Base-by-base conservation (phyloP, 768 basidiomycete genomes). In the Lactifluus echinatus region DNA sequence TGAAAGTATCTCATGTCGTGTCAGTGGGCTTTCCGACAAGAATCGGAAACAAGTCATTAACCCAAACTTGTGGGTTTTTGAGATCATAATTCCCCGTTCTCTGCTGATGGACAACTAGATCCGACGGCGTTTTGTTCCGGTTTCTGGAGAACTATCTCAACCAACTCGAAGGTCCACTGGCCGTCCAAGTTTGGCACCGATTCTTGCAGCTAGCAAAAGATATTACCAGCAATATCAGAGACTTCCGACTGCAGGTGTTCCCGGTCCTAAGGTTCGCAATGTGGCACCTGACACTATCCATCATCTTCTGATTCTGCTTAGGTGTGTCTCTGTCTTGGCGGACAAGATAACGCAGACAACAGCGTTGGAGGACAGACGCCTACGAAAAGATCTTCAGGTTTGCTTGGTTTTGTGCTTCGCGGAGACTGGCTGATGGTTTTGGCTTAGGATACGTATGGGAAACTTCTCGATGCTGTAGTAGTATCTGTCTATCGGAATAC, bases 331-430 rank as follows among this genome's bases (percentile, higher is more conserved):
- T n/a, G 78, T 85, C 1, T 68, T 95, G 19, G 83, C 87, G 0
- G 89, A 90, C 61, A 92, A 93, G 67, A 73, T 94, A 33, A 82
- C 85, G 1, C 91, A 93, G 66, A 97, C 93, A 0, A 84, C 88
- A 5, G 92, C 92, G 0, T 79, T 95, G 71, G 95, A 97, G 57
- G 96, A 99, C 70, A 79, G 83, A 23, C 79, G 89, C 37, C 72
- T 94, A 53, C 82, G 90, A 24, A 89, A 92, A 67, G 96, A 99
- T 55, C 74, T 97, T 10, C 93, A 95, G 76, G 88, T 84, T 61
- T 17, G 60, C 53, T 24, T 26, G 31, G 6, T 29, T 29, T 26
- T 40, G 2, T 48, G 19, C 45, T 55, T 34, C 11, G 10, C 8
- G 46, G n/a, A 47, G 1, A 29, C 21, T 36, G 37, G 49, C 37